Percentiles rank a stretch among this genome's conserved stretches.
Evolutionary conservation across 208 protist genomes (phyloP).

Genomic region (Zelonia costaricensis): DNA sequence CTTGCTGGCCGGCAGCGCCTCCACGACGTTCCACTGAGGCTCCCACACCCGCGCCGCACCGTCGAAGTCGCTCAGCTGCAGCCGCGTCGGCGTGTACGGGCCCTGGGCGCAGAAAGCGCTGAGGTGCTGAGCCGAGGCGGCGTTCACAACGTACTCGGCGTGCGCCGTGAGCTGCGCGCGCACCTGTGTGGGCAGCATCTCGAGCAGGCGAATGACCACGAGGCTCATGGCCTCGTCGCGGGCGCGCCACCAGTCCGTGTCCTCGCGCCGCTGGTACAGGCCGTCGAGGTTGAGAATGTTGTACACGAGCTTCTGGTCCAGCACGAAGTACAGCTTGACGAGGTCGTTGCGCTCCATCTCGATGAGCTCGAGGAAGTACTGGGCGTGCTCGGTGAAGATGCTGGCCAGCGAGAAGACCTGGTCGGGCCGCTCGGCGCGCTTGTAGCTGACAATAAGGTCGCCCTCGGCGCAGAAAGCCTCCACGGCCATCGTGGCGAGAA

Average conservation of each 20-base stretch:
- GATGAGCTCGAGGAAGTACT: slow-evolving; percentile 72
- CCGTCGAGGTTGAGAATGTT: slow-evolving; percentile 56
- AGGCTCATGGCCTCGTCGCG: slow-evolving; percentile 64
- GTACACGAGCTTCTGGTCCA: slow-evolving; percentile 74
- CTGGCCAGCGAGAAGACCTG: slow-evolving; percentile 67
- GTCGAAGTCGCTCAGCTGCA: slow-evolving; percentile 59
- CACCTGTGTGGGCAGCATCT: slow-evolving; percentile 60
- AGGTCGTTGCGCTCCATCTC: slow-evolving; percentile 69
- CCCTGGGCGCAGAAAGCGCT: slow-evolving; percentile 60
- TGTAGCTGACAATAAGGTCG: slow-evolving; percentile 77
- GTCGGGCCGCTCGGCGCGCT: slow-evolving; percentile 39
- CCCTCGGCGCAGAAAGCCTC: slow-evolving; percentile 82
- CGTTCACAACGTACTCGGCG: slow-evolving; percentile 45
- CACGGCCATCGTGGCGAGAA: slow-evolving; percentile 61
- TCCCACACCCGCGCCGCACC: slow-evolving; percentile 62
- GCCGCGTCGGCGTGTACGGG: slow-evolving; percentile 63
- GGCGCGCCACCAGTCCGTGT: slow-evolving; percentile 61
- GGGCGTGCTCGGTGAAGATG: slow-evolving; percentile 74
- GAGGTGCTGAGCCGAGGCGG: slow-evolving; percentile 47
- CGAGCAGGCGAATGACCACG: slow-evolving; percentile 56
- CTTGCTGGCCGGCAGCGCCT: slow-evolving; percentile 47
- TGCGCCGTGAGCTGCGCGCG: slow-evolving; percentile 59
- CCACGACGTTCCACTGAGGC: slow-evolving; percentile 83
- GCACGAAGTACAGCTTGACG: slow-evolving; percentile 64
- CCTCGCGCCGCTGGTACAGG: slow-evolving; percentile 48